Evolutionary conservation across 495 filamentous ascomycete species (phyloP).

Genomic region (Penicillium macrosclerotiorum): DNA sequence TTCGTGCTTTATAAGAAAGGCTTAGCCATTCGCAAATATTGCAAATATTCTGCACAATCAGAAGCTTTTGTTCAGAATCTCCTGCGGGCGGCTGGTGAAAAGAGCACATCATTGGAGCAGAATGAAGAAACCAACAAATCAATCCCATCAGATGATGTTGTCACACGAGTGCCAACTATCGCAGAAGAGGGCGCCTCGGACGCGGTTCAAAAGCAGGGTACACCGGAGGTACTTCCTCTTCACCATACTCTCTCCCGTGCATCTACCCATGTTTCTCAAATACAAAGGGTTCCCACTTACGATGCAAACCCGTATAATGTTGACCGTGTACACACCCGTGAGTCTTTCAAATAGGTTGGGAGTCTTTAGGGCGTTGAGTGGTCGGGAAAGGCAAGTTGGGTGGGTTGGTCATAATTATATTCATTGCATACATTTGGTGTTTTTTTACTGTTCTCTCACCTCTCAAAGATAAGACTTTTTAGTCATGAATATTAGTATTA

Average conservation of each 20-base stretch:
- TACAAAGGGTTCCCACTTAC: slow-evolving; percentile 24
- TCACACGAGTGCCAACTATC: neutral
- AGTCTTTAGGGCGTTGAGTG: neutral
- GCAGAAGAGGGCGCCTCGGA: slow-evolving; percentile 7
- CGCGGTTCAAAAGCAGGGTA: slow-evolving; percentile 8
- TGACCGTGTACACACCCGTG: slow-evolving; percentile 30
- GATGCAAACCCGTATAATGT: slow-evolving; percentile 31
- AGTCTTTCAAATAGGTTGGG: slow-evolving; percentile 22
- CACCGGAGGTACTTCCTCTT: slow-evolving; percentile 4
- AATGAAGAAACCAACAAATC: neutral
- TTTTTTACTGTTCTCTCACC: slow-evolving; percentile 4
- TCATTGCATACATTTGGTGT: slow-evolving; percentile 11
- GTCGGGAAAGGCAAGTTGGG: neutral
- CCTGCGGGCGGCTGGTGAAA: neutral
- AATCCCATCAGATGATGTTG: neutral
- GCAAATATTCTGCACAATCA: slow-evolving; percentile 62
- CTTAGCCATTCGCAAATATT: slow-evolving; percentile 54
- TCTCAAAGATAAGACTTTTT: neutral
- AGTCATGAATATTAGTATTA: no score
- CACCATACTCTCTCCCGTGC: slow-evolving; percentile 14
- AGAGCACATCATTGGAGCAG: neutral
- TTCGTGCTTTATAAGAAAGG: slow-evolving; percentile 72
- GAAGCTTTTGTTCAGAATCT: slow-evolving; percentile 31
- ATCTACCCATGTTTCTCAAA: slow-evolving; percentile 15
- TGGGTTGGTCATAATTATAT: neutral